These are phyloP conservation scores for Morella rubra DNA, from an alignment of 306 rosid species.

Conservation along the genomic window DNA sequence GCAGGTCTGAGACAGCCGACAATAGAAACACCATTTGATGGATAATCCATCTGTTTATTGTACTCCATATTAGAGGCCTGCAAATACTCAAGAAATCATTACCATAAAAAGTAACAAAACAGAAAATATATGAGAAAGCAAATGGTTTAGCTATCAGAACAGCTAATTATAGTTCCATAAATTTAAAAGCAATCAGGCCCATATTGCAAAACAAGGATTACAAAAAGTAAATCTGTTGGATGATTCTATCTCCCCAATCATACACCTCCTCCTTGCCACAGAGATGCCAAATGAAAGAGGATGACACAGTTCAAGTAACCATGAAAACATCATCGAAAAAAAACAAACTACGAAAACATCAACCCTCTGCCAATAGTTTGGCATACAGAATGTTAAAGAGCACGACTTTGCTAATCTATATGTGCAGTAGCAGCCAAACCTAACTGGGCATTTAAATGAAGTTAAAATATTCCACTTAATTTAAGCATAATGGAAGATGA, in stretches of 20 bases:
- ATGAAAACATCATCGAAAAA: not conserved
- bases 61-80: slow-evolving; percentile 59
- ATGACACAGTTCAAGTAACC: not conserved
- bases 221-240: not conserved
- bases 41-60: slow-evolving; percentile 64
- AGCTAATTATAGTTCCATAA: not conserved
- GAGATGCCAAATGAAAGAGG: slow-evolving; percentile 1
- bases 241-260: slow-evolving; percentile 8
- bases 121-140: not conserved
- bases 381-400: not conserved
- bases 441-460: not conserved
- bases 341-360: too few species aligned
- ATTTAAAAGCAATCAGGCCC: not conserved
- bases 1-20: slow-evolving; percentile 83
- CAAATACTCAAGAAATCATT: slow-evolving; percentile 28
- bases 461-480: not conserved
- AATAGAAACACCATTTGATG: slow-evolving; percentile 88
- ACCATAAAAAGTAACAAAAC: not conserved
- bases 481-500: not conserved
- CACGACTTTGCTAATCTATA: not conserved
- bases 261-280: not conserved
- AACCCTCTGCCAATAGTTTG: not conserved
- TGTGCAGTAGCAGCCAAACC: not conserved
- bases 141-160: not conserved
- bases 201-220: not conserved